Evolutionary conservation across 2,329 filamentous ascomycete genomes (phyloP).

Genomic region (Sordariomycetes sp.): DNA sequence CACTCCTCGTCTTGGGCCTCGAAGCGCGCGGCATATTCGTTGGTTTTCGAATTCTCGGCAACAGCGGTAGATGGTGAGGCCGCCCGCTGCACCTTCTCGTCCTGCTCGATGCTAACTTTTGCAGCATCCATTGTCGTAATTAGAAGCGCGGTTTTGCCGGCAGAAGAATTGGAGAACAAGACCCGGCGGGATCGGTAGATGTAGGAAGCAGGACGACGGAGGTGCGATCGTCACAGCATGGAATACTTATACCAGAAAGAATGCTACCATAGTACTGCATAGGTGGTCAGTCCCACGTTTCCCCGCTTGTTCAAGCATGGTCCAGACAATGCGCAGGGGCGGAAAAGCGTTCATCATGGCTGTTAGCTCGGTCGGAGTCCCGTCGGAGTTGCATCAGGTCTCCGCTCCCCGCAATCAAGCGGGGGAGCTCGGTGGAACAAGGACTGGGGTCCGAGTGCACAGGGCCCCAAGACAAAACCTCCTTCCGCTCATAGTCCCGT

Average conservation of each 20-base stretch:
- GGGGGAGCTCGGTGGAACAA: neutral
- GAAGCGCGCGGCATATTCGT: neutral
- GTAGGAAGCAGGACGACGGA: neutral
- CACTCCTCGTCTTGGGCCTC: conserved; percentile 13
- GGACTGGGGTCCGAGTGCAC: neutral
- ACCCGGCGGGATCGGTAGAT: neutral
- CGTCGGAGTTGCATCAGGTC: neutral
- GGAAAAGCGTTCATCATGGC: neutral
- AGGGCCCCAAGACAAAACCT: neutral
- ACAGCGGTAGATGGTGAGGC: neutral
- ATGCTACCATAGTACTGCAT: neutral
- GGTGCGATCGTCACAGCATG: neutral
- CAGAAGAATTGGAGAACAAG: neutral
- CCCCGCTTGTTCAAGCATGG: neutral
- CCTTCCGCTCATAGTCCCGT: neutral
- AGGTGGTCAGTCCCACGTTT: neutral
- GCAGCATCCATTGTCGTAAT: neutral
- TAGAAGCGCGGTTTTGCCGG: neutral
- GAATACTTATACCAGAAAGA: neutral
- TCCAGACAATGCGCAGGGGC: neutral
- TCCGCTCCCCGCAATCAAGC: neutral
- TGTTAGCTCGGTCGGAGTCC: neutral
- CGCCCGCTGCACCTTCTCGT: neutral
- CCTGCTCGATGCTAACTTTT: neutral
- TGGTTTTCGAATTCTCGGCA: neutral